phyloP scores from a whole-genome alignment of 768 basidiomycete species.

The Dacryopinax primogenitus region DNA sequence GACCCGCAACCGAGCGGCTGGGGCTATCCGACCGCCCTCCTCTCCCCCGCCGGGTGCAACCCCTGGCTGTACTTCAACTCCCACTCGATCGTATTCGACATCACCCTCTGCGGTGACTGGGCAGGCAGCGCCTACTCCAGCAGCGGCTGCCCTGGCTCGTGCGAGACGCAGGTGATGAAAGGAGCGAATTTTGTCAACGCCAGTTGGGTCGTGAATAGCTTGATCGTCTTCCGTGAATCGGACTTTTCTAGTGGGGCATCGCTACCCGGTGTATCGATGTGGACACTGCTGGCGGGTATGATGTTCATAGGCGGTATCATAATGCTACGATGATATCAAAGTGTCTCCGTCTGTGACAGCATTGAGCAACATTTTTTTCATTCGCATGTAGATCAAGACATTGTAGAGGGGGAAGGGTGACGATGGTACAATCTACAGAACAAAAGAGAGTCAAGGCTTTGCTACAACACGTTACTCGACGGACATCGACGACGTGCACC shows the following conservation, averaged over 20 bases:
- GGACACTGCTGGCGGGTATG: background rate
- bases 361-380: background rate
- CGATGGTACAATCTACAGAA: background rate
- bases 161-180: slow-evolving; percentile 1
- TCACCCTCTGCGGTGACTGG: slow-evolving; percentile 62
- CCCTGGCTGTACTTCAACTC: slow-evolving; percentile 47
- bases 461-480: background rate
- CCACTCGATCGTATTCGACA: slow-evolving; percentile 67
- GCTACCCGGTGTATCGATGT: background rate
- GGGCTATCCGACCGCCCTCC: slow-evolving; percentile 52
- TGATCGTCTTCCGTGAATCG: background rate
- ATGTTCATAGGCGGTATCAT: background rate
- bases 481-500: background rate
- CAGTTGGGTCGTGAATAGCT: background rate
- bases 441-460: background rate
- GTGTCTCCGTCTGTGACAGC: background rate
- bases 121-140: background rate
- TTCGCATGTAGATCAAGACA: background rate
- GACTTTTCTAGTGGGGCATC: background rate
- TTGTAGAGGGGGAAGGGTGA: background rate
- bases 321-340: background rate
- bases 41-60: slow-evolving; percentile 44
- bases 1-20: slow-evolving; percentile 53
- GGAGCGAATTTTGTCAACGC: background rate
- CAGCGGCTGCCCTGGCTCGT: background rate